Evolutionary conservation across 1,284 basidiomycete genomes (phyloP), one percentile per base, ranked within the genome.

Genomic region (Boletus sp.): DNA sequence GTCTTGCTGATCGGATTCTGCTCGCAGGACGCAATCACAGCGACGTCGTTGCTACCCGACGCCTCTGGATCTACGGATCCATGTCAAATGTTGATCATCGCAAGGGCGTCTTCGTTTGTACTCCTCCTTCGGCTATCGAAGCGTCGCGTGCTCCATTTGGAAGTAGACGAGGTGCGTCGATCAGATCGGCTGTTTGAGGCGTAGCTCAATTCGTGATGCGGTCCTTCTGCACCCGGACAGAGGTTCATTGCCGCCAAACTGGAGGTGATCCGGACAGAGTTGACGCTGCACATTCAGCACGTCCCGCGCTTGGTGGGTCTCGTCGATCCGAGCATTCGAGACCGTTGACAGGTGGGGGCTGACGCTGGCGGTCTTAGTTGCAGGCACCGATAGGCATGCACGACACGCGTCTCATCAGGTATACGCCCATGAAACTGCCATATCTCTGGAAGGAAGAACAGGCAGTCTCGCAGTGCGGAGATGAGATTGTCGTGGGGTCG

Each of bases 161-260:
- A 61, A 30, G 62, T 61, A 36, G 58, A 63, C 48, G 62, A 65
- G 46, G 62, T 61, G 25, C 42, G 62, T 43, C 0, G 4, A 16
- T 39, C 23, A 1, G 25, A 33, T 30, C 2, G 23, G 8, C 12
- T 5, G 13, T 29, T 23, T 4, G 30, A 35, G 2, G n/a, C 12
- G 16, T 22, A 13, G n/a, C 8, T 27, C 16, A 14, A 6, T 20
- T 3, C 4, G 3, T 13, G 13, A 14, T 30, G 8, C 19, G 37
- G 16, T 49, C 27, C 25, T 32, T 19, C 16, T 27, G 14, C 14
- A 20, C 22, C 12, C 3, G 26, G 22, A 9, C 27, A 60, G 59
- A 39, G 4, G 5, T 61, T 61, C 37, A 44, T 61, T 2, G 3
- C 10, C 1, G 3, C 44, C 26, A 61, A 51, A 45, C 20, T 61